Evolutionary conservation across 129 eudicot genomes (phyloP).

Genomic region (Glebionis coronaria): DNA sequence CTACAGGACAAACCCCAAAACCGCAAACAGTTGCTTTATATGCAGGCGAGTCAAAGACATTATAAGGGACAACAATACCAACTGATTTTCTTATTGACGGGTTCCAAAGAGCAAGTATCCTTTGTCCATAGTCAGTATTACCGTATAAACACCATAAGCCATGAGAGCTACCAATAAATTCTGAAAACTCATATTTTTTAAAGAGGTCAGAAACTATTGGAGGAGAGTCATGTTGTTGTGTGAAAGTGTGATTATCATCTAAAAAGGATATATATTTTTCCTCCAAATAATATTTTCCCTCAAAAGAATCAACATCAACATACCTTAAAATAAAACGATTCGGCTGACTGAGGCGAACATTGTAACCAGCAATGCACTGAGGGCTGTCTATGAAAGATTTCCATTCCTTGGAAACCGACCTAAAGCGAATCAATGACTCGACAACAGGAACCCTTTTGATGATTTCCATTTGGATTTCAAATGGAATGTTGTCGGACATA

Average conservation of each 20-base stretch:
- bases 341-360: not conserved
- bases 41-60: not conserved
- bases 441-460: not conserved
- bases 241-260: not conserved
- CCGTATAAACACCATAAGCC: not conserved
- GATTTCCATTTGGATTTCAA: not conserved
- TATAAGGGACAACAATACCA: not conserved
- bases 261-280: not conserved
- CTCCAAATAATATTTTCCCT: too few species aligned
- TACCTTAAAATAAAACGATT: not conserved
- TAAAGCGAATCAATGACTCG: not conserved
- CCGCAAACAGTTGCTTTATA: not conserved
- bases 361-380: not conserved
- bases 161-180: not conserved
- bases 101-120: not conserved
- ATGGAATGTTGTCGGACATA: not conserved
- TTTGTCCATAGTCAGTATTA: not conserved
- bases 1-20: constrained; percentile 13
- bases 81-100: not conserved
- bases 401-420: not conserved
- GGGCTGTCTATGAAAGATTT: not conserved
- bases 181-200: not conserved
- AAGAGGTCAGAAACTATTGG: not conserved
- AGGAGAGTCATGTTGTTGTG: not conserved
- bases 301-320: not conserved